Percentiles rank a stretch among this genome's conserved stretches.
Conservation (phyloP, 768 basidiomycete species). For the Cystofilobasidium macerans region DNA sequence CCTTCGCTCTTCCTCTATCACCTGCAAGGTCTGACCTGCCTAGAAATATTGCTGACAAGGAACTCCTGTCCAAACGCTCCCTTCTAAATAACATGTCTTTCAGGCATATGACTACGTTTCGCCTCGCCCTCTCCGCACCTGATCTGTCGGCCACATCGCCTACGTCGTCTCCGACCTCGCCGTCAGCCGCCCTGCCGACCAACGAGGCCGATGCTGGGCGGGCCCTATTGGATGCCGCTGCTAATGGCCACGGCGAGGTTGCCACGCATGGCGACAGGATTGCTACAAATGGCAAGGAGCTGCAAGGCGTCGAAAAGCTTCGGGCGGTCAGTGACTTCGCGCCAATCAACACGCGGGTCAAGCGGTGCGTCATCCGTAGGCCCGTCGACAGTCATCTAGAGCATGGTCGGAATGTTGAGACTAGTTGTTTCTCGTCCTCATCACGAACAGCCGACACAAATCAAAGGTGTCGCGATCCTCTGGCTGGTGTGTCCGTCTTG, state of each 20-base stretch:
- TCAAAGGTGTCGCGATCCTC: slow-evolving; percentile 75
- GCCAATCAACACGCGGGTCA: slow-evolving; percentile 74
- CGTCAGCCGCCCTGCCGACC: slow-evolving; percentile 43
- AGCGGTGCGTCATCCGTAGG: slow-evolving; percentile 47
- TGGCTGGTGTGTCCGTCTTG: slow-evolving; percentile 51
- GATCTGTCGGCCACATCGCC: slow-evolving; percentile 40
- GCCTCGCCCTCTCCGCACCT: slow-evolving; percentile 56
- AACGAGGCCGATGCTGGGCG: slow-evolving; percentile 44
- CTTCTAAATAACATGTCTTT: background rate
- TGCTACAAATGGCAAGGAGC: slow-evolving; percentile 10
- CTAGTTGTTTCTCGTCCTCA: slow-evolving; percentile 58
- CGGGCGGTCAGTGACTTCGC: slow-evolving; percentile 40
- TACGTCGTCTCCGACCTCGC: slow-evolving; percentile 28
- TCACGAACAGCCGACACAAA: slow-evolving; percentile 8
- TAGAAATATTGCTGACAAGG: too few species aligned
- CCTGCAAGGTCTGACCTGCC: too few species aligned
- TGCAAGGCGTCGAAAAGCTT: slow-evolving; percentile 36
- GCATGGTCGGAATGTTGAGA: slow-evolving; percentile 36
- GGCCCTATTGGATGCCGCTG: slow-evolving; percentile 43
- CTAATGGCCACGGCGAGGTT: background rate
- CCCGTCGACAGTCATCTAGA: too few species aligned
- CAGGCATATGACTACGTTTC: slow-evolving; percentile 66
- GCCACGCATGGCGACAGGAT: slow-evolving; percentile 26
- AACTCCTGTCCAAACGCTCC: background rate
- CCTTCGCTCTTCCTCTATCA: too few species aligned